These are phyloP conservation scores for Clarireedia sp. DNA, from an alignment of 2,329 filamentous ascomycete genomes.

Conservation along the genomic window DNA sequence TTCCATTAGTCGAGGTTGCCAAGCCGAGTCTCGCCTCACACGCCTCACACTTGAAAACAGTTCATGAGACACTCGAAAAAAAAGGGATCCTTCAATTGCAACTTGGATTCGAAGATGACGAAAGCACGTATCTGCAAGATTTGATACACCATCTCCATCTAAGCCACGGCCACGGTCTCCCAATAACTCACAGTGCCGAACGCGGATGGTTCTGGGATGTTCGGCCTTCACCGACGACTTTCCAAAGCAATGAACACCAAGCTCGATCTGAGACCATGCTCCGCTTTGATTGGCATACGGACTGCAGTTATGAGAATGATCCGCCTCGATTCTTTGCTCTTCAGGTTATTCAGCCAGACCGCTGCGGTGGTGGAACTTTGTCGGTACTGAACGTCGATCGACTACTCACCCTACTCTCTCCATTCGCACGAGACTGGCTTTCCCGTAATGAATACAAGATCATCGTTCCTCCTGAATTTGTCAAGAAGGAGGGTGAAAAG, in stretches of 20 bases:
- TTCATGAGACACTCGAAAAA: constrained; percentile 15
- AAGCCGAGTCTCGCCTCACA: not conserved
- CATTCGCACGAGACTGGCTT: constrained; percentile 12
- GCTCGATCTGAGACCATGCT: constrained; percentile 13
- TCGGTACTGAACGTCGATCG: constrained; percentile 17
- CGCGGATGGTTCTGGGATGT: constrained; percentile 28
- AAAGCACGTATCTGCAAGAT: constrained; percentile 19
- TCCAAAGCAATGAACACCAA: constrained; percentile 18
- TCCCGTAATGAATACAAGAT: constrained; percentile 19
- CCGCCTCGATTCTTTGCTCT: constrained; percentile 27
- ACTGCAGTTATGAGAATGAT: constrained; percentile 23
- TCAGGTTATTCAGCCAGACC: constrained; percentile 24
- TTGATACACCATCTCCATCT: constrained; percentile 10
- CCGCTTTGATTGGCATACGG: constrained; percentile 30
- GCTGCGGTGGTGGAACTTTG: constrained; percentile 15
- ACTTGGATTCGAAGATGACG: constrained; percentile 16
- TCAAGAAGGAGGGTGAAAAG: constrained; percentile 20
- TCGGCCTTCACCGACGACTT: constrained; percentile 17
- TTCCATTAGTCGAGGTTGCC: not conserved
- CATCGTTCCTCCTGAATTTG: constrained; percentile 29
- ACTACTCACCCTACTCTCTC: constrained; percentile 16
- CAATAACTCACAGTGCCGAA: constrained; percentile 21
- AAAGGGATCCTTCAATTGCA: constrained; percentile 18
- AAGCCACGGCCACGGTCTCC: constrained; percentile 15
- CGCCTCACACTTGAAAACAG: not conserved